phyloP scores from a whole-genome alignment of 2,329 filamentous ascomycete genomes.

The Ceratocystis destructans region DNA sequence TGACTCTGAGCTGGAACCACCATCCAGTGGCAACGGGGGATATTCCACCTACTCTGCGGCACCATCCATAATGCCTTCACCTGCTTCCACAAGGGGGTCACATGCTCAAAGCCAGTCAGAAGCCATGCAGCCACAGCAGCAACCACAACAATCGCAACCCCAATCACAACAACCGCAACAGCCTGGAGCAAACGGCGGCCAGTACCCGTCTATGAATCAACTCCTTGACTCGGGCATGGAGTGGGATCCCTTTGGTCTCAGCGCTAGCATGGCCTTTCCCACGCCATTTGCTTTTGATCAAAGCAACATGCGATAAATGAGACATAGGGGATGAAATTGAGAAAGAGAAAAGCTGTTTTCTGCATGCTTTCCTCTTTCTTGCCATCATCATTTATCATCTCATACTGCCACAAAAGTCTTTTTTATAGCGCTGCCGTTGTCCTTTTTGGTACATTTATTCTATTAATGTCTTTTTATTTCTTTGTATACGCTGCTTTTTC shows the following conservation, averaged over 20 bases:
- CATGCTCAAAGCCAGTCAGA: slow-evolving; percentile 21
- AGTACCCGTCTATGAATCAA: slow-evolving; percentile 51
- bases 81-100: slow-evolving; percentile 31
- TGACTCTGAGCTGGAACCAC: slow-evolving; percentile 52
- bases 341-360: too few species aligned
- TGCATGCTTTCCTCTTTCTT: too few species aligned
- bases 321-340: too few species aligned
- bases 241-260: slow-evolving; percentile 84
- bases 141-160: slow-evolving; percentile 25
- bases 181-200: slow-evolving; percentile 21
- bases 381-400: too few species aligned
- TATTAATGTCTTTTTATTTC: too few species aligned
- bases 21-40: slow-evolving; percentile 42
- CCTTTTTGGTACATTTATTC: too few species aligned
- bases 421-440: too few species aligned
- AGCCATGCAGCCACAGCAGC: slow-evolving; percentile 25
- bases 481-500: too few species aligned
- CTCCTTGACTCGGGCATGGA: slow-evolving; percentile 69
- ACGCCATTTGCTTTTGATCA: slow-evolving; percentile 65
- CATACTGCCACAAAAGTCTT: too few species aligned
- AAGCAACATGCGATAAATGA: slow-evolving; percentile 36
- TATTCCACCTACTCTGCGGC: slow-evolving; percentile 37
- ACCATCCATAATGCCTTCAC: slow-evolving; percentile 31
- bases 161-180: slow-evolving; percentile 22
- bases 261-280: slow-evolving; percentile 89